Evolutionary conservation across 805 yeast genomes (phyloP), one percentile per base, ranked within the genome.

Genomic region (Yamadazyma philogaea): DNA sequence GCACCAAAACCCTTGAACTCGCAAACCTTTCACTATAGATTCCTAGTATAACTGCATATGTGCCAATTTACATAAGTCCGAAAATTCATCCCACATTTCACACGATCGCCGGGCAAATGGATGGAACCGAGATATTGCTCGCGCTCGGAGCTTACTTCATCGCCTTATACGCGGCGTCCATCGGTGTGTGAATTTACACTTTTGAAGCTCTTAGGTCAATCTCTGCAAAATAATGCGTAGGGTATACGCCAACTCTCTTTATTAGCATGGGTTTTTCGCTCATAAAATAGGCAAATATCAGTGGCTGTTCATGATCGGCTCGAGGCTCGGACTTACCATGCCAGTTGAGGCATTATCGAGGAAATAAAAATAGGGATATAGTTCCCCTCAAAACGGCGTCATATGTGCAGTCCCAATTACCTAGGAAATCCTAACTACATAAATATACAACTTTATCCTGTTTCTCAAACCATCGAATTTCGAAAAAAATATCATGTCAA

Each of bases 401-500:
- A 8, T 36, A 17, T 36, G 17, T 27, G 39, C 39, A 36, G 32
- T 16, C 18, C 32, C 39, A 36, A 18, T 17, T 17, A 17, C n/a
- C 7, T 17, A 32, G 18, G 27, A 16, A 19, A 15, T 33, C 20
- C 20, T 17, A 7, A 30, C 24, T 24, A 33, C 31, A 31, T 40
- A 45, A 40, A 42, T 31, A 34, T 28, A 26, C 40, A 17, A 36
- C 15, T 30, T 21, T 21, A 30, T 15, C 14, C 24, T 11, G 28
- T 24, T 24, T 24, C 28, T 24, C 28, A n/a, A 24, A 24, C 4
- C 28, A n/a, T 11, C 28, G 12, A 24, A 24, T 11, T 24, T 24
- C 12, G 12, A 11, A 24, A 24, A 24, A 19, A 22, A 3, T n/a
- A 41, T 6, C 55, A 68, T 69, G 72, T 58, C 70, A 6, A 52